Evolutionary conservation across 768 basidiomycete genomes (phyloP).

Genomic region (Pleurotus djamor): DNA sequence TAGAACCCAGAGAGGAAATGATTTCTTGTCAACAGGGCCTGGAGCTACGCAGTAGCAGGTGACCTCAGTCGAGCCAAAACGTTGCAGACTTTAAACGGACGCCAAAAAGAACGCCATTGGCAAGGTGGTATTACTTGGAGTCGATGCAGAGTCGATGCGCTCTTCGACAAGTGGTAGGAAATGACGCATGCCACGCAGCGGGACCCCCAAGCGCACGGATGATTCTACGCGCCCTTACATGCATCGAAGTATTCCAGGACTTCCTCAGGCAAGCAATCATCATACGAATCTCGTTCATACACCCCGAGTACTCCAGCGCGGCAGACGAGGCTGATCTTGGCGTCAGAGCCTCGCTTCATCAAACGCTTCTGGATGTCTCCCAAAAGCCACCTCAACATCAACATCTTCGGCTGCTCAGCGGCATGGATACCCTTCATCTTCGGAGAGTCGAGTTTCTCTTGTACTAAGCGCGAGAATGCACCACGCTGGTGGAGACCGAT

Average conservation of each 20-base stretch:
- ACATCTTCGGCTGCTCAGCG: constrained; percentile 30
- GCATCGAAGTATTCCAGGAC: constrained; percentile 30
- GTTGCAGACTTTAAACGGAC: too few species aligned
- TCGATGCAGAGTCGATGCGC: too few species aligned
- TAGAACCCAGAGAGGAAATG: too few species aligned
- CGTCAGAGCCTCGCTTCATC: constrained; percentile 48
- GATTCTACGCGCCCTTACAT: too few species aligned
- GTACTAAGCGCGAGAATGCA: constrained; percentile 38
- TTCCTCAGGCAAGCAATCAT: constrained; percentile 44
- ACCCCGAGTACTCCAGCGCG: constrained; percentile 41
- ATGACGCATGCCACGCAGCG: too few species aligned
- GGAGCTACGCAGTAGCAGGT: too few species aligned
- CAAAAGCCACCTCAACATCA: constrained; percentile 35
- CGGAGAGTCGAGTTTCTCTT: constrained; percentile 37
- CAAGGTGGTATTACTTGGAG: too few species aligned
- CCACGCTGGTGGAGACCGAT: constrained; percentile 59
- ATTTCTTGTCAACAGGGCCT: too few species aligned
- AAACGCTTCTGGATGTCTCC: constrained; percentile 46
- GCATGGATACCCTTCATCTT: constrained; percentile 29
- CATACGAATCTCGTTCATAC: constrained; percentile 42
- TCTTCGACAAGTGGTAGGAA: too few species aligned
- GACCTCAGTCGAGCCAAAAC: too few species aligned
- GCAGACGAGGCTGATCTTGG: constrained; percentile 56
- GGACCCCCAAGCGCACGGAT: too few species aligned
- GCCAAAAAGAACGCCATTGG: too few species aligned